Base-by-base conservation (phyloP, 2,329 filamentous ascomycete species). In the Byssoonygena ceratinophila region DNA sequence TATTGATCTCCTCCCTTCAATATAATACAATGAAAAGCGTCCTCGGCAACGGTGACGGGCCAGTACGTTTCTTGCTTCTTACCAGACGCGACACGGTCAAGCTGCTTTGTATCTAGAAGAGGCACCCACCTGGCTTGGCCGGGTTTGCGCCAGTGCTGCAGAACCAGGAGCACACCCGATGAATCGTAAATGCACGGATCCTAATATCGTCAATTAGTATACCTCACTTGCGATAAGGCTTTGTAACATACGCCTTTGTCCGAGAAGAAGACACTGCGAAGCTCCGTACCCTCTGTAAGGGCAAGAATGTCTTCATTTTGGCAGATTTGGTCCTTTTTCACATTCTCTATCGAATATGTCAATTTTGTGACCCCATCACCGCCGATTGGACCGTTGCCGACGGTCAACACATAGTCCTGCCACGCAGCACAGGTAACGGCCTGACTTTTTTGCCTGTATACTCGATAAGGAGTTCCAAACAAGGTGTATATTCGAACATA, bases 11-110 rank as follows among this genome's bases (percentile, higher is more conserved):
- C 86, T 57, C 92, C 92, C 71, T 98, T 98, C 64, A 98, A 82
- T 61, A 98, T 97, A 70, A 98, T 96, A 72, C 94, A 98, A 75
- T 97, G 91, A 69, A 98, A 98, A 63, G 85, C 91, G 63, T 85
- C 79, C 61, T 90, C 82, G 1, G 91, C 88, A 1, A 97, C 90
- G 0, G 92, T 92, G 29, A 98, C 87, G 1, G 92, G 92, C 79
- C 90, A 98, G 73, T 98, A 98, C 0, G 77, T 80, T 70, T 98
- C 92, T 58, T 85, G 79, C 68, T 95, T 96, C 54, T 84, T 83
- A 23, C 92, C 92, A 2, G 81, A 83, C 0, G 87, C 85, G 2
- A 96, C 78, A 56, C 92, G 88, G 0, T 87, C 78, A 9, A 98
- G 76, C 34, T 85, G 80, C 54, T 79, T 87, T 0, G 94, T 98